Conservation (phyloP, 768 basidiomycete genomes). For the Tulasnella sp. region DNA sequence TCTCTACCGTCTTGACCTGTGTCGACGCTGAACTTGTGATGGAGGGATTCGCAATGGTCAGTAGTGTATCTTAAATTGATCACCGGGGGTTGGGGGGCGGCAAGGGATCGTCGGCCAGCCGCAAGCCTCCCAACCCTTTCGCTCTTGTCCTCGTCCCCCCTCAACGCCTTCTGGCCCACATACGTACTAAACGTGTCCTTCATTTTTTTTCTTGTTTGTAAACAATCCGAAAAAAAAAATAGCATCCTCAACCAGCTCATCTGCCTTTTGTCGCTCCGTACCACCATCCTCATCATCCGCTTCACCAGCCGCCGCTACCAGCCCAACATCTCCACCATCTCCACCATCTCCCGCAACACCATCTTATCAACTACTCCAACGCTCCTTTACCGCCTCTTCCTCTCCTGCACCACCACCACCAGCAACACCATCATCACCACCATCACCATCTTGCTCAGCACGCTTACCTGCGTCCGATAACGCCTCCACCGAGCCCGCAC, state of each 20-base stretch:
- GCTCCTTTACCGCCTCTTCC: not conserved
- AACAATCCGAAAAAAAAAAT: not conserved
- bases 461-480: not conserved
- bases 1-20: not conserved
- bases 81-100: not conserved
- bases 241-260: conserved; percentile 9
- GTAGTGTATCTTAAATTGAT: conserved; percentile 5
- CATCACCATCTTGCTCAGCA: not conserved
- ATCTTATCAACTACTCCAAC: conserved; percentile 1
- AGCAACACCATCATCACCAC: not conserved
- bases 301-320: not conserved
- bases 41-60: not conserved
- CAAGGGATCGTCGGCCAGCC: not conserved
- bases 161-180: not conserved
- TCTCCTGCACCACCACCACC: not conserved
- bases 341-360: conserved; percentile 1
- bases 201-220: not conserved
- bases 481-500: conserved; percentile 1
- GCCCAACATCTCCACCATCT: not conserved
- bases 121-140: not conserved
- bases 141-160: not conserved
- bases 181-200: conserved; percentile 4
- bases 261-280: not conserved
- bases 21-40: not conserved
- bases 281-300: conserved; percentile 5